Evolutionary conservation across 2,329 filamentous ascomycete genomes (phyloP).

Genomic region (Exophiala sp.): DNA sequence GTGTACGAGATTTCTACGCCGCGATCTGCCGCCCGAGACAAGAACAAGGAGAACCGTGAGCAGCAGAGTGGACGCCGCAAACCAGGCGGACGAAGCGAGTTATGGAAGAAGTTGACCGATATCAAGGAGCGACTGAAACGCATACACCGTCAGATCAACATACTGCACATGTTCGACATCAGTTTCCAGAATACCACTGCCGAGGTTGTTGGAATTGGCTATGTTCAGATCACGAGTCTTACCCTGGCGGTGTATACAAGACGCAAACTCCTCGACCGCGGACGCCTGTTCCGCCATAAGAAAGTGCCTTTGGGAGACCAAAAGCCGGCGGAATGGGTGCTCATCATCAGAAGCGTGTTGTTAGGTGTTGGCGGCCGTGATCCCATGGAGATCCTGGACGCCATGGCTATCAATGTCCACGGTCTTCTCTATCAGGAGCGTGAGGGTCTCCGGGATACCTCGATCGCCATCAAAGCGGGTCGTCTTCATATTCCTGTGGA

Average conservation of each 20-base stretch:
- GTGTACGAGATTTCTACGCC: constrained; percentile 49
- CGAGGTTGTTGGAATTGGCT: constrained; percentile 75
- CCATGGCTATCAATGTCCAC: constrained; percentile 83
- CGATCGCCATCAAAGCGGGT: constrained; percentile 85
- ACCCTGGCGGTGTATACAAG: constrained; percentile 87
- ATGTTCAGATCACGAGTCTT: constrained; percentile 77
- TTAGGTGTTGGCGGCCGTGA: constrained; percentile 84
- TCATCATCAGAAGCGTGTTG: constrained; percentile 77
- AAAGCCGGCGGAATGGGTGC: constrained; percentile 88
- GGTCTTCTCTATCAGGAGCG: constrained; percentile 81
- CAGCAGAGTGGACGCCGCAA: constrained; percentile 21
- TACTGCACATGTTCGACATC: constrained; percentile 85
- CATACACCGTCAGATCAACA: constrained; percentile 80
- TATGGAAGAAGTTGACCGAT: constrained; percentile 74
- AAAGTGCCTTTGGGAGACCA: constrained; percentile 61
- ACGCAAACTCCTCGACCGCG: constrained; percentile 84
- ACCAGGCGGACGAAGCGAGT: constrained; percentile 56
- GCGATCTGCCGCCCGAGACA: constrained; percentile 19
- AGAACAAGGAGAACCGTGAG: constrained; percentile 19
- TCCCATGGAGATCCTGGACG: constrained; percentile 82
- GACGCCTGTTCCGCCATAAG: constrained; percentile 80
- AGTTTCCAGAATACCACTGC: constrained; percentile 77
- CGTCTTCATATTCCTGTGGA: constrained; percentile 88
- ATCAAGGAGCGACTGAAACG: constrained; percentile 82
- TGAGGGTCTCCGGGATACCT: constrained; percentile 84